A percentile compares a stretch with the other conserved stretches of the same genome.
Conservation (phyloP, 2,329 filamentous ascomycete genomes). For the Sordariomycetes sp. region DNA sequence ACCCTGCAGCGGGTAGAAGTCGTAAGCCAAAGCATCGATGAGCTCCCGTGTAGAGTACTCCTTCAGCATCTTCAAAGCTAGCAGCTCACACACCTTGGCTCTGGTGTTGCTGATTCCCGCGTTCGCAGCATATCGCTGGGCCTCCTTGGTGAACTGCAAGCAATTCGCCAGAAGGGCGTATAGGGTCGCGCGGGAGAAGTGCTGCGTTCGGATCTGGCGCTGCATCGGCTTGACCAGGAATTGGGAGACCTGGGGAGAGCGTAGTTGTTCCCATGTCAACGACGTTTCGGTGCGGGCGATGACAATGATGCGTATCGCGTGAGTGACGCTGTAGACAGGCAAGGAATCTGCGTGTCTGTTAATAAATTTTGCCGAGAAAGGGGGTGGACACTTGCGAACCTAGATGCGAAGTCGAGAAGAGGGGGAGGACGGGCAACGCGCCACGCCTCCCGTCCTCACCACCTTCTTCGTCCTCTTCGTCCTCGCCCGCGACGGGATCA, state of each 20-base stretch:
- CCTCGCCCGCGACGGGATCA: conserved; percentile 39
- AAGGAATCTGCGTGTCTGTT: conserved; percentile 65
- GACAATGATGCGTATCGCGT: conserved; percentile 79
- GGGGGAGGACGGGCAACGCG: conserved; percentile 48
- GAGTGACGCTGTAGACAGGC: conserved; percentile 83
- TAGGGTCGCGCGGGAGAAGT: conserved; percentile 78
- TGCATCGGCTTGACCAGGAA: conserved; percentile 95
- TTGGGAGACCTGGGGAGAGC: conserved; percentile 92
- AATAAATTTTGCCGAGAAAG: too few relatives aligned
- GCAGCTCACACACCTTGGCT: conserved; percentile 79
- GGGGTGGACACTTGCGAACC: conserved; percentile 37
- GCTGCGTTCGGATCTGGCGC: conserved; percentile 72
- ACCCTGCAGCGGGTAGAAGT: conserved; percentile 88
- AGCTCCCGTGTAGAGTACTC: conserved; percentile 85
- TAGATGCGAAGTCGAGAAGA: conserved; percentile 72
- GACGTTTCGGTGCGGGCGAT: conserved; percentile 83
- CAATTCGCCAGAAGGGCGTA: conserved; percentile 92
- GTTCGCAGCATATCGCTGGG: conserved; percentile 71
- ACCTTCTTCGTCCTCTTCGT: conserved; percentile 33
- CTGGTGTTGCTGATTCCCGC: conserved; percentile 76
- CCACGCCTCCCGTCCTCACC: conserved; percentile 18
- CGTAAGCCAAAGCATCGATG: conserved; percentile 89
- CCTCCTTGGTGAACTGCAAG: conserved; percentile 85
- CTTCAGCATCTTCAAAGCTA: conserved; percentile 82
- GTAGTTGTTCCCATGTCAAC: conserved; percentile 86